Conservation (phyloP, 1,139 yeast species). For the Pichia sp. region DNA sequence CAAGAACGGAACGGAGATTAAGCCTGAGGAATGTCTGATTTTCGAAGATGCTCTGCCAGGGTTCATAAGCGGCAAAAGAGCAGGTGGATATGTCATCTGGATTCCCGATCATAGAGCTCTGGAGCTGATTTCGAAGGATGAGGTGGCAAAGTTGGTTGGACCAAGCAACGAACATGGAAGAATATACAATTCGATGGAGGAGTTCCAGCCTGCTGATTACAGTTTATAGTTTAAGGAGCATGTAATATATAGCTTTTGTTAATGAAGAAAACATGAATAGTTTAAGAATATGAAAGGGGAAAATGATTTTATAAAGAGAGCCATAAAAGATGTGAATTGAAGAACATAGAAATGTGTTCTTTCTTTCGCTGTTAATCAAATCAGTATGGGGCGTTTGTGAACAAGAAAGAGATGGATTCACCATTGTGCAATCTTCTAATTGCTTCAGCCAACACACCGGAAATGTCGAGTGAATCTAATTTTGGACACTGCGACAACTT, state of each 20-base stretch:
- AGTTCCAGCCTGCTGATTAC: slow-evolving; percentile 53
- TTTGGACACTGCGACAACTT: slow-evolving; percentile 67
- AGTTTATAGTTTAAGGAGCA: slow-evolving; percentile 26
- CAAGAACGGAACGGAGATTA: slow-evolving; percentile 40
- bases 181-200: slow-evolving; percentile 46
- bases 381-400: slow-evolving; percentile 63
- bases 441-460: slow-evolving; percentile 92
- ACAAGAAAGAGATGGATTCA: slow-evolving; percentile 88
- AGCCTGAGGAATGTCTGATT: slow-evolving; percentile 74
- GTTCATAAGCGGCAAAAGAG: slow-evolving; percentile 72
- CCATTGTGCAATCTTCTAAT: slow-evolving; percentile 96
- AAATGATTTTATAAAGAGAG: neutral
- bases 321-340: neutral
- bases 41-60: slow-evolving; percentile 97
- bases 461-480: slow-evolving; percentile 76
- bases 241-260: slow-evolving; percentile 58
- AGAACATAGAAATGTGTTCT: neutral
- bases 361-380: neutral
- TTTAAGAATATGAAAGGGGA: neutral
- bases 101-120: slow-evolving; percentile 70
- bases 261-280: slow-evolving; percentile 80
- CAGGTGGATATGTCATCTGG: slow-evolving; percentile 88
- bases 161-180: slow-evolving; percentile 45
- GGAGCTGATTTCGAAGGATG: slow-evolving; percentile 35
- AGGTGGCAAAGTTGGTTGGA: slow-evolving; percentile 41